Base-by-base conservation (phyloP, 179 eudicot species). In the Silene coronaria region DNA sequence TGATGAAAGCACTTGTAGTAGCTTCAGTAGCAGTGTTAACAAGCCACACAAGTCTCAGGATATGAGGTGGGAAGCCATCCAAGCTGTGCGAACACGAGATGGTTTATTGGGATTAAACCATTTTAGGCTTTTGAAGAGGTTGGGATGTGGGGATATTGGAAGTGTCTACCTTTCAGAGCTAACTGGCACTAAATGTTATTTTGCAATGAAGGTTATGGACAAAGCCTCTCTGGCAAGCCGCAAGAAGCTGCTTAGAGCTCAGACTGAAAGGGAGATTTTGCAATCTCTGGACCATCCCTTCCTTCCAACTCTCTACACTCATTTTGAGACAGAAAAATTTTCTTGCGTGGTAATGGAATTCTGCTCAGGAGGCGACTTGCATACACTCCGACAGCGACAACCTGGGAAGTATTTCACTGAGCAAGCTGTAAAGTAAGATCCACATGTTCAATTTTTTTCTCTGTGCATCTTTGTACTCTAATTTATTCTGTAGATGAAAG, bases 131-230 rank as follows among this genome's bases (percentile, higher is more conserved):
- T 77, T 92, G 70, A 92, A 89, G 83, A 88, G 93, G 85, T 85
- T 92, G 83, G 97, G 97, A 19, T 90, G 97, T 82, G 97, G 97
- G 57, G 97, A 92, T 81, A 92, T 92, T 42, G 97, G 97, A 64
- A 92, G 97, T 68, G 97, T 92, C 14, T 90, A 90, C 77, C 89
- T 92, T 21, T 86, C 97, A 0, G 97, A 92, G 80, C 74, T 92
- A 80, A 85, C 86, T 78, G 96, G 97, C 57, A 92, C 97, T 2
- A 90, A 87, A 66, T 84, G 93, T 82, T 90, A 90, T 70, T 92
- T 92, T 84, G 97, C 97, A 21, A 92, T 92, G 90, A 92, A 92
- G 75, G 97, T 90, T 48, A 92, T 92, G 97, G 97, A 92, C 82
- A 92, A 92, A 79, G 90, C 91, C 57, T 87, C 93, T 32, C 86